Evolutionary conservation across 2,329 filamentous ascomycete genomes (phyloP), one percentile per base, ranked within the genome.

Genomic region (Dactylellina haptotyla): DNA sequence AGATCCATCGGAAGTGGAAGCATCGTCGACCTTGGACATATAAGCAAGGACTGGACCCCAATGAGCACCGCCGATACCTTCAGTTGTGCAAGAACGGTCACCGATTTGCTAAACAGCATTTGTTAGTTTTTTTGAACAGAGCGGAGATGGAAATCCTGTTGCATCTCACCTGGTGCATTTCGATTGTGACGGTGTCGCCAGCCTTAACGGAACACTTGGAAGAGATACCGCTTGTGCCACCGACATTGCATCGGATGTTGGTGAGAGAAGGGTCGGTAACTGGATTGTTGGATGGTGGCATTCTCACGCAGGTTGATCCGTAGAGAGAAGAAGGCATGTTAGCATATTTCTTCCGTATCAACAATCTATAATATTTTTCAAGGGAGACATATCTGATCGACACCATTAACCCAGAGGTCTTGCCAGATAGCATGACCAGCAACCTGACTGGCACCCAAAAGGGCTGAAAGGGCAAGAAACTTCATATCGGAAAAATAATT

Each of bases 41-140:
- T 86, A 86, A 0, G 84, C 81, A 57, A 85, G 81, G 30, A 86
- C 84, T 1, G 85, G 85, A n/a, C 85, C 85, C 76, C 83, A 85
- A 79, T 87, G 85, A 48, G 82, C 82, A 34, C 85, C 85, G 32
- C 85, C 85, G 57, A 87, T 85, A 28, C 84, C 85, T 74, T 85
- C 82, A 50, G 79, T 81, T 16, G 76, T 75, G 78, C 84, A 86
- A 30, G 75, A 78, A 53, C 84, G 82, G 76, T 85, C 83, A 61
- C 81, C 80, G 23, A 80, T 80, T 81, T 85, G 83, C 79, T 72
- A 57, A 8, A 25, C 2, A 2, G 3, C 6, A 3, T 28, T 8
- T 10, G n/a, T 67, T 20, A 67, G 45, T 43, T 23, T 8, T 30
- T 41, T 9, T 25, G n/a, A n/a, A 30, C 26, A 16, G n/a, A 2